Percentiles rank a stretch among this genome's conserved stretches.
Conservation (phyloP, 768 basidiomycete species). For the Paxillus involutus region DNA sequence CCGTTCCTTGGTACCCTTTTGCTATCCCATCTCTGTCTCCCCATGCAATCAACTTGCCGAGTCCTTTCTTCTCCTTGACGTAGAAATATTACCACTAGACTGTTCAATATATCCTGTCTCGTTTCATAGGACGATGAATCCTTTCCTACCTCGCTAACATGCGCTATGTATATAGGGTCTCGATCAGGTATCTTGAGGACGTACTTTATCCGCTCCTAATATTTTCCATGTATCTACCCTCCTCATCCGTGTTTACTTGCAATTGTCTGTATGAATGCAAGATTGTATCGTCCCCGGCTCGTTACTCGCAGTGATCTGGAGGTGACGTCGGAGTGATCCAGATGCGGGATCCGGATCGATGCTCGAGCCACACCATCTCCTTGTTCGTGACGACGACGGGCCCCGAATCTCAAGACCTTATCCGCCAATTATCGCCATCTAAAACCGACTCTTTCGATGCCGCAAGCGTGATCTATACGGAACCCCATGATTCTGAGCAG, state of each 20-base stretch:
- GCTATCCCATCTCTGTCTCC: neutral
- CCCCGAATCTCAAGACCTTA: neutral
- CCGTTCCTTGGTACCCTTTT: conserved; percentile 1
- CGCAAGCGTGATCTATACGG: neutral
- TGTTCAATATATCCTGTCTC: conserved; percentile 8
- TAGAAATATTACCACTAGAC: conserved; percentile 26
- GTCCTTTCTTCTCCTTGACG: conserved; percentile 4
- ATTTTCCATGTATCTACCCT: conserved; percentile 26
- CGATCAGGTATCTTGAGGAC: conserved; percentile 33
- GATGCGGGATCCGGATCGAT: neutral
- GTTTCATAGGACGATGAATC: conserved; percentile 1
- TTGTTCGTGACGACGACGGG: too few species aligned
- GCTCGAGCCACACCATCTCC: neutral
- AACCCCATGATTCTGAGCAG: conserved; percentile 6
- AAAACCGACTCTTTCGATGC: neutral
- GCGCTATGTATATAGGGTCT: conserved; percentile 27
- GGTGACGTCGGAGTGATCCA: conserved; percentile 3
- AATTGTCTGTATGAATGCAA: conserved; percentile 19
- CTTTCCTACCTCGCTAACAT: conserved; percentile 20
- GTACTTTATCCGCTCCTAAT: conserved; percentile 35
- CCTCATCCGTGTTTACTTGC: conserved; percentile 5
- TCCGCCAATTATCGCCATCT: neutral
- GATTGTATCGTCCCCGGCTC: conserved; percentile 9
- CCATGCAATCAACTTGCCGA: conserved; percentile 9
- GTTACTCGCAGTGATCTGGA: neutral